Conservation (phyloP, 169 alveolate species). For the Sarcocystis neurona region DNA sequence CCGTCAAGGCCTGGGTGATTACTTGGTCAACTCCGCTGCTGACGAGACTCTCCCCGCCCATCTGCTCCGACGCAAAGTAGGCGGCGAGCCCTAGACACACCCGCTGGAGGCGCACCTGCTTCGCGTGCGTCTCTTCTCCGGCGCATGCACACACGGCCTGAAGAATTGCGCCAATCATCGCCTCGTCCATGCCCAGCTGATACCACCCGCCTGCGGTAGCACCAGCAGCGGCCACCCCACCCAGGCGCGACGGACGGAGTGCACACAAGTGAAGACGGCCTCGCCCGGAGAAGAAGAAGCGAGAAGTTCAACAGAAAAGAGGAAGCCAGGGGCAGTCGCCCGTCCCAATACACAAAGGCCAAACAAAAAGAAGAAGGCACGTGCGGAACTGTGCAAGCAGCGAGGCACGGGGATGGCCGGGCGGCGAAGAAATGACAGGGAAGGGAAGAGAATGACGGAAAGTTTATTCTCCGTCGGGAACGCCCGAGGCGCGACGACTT, state of each 20-base stretch:
- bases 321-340: background rate
- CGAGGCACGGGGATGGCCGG: background rate
- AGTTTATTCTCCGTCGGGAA: too few relatives aligned
- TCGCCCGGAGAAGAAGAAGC: background rate
- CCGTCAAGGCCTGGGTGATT: constrained; percentile 67
- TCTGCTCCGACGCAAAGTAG: constrained; percentile 72
- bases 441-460: background rate
- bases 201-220: constrained; percentile 63
- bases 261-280: background rate
- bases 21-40: constrained; percentile 70
- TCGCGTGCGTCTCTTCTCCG: constrained; percentile 71
- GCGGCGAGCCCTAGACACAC: constrained; percentile 73
- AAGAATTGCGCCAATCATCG: constrained; percentile 66
- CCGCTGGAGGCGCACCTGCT: constrained; percentile 76
- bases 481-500: too few relatives aligned
- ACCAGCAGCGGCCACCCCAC: background rate
- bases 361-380: background rate
- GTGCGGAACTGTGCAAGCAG: background rate
- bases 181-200: constrained; percentile 69
- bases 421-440: background rate
- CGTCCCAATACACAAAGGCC: background rate
- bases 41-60: constrained; percentile 73
- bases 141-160: constrained; percentile 71
- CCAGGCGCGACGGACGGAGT: too few relatives aligned
- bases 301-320: too few relatives aligned